Conservation (phyloP, 2,329 filamentous ascomycete genomes). For the Cladophialophora bantiana region DNA sequence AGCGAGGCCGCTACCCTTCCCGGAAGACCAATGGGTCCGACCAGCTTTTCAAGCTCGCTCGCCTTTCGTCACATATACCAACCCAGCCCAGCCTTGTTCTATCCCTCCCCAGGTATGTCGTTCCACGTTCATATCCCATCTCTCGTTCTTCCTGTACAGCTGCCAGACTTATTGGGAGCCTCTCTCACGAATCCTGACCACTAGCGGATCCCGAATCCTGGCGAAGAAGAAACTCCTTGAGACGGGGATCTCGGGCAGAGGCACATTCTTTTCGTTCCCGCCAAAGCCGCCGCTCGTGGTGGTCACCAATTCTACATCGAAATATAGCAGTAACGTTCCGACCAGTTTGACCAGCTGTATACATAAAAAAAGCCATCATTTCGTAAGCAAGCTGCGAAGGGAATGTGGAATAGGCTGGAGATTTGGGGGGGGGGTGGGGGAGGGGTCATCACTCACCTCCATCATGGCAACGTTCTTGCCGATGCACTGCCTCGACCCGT, state of each 20-base stretch:
- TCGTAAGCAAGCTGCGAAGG: background rate
- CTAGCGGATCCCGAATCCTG: background rate
- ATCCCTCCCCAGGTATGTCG: too few species aligned
- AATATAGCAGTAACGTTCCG: background rate
- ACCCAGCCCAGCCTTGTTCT: too few species aligned
- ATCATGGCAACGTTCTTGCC: constrained; percentile 20
- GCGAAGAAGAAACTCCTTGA: constrained; percentile 1
- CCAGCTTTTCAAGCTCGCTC: too few species aligned
- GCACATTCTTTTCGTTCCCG: background rate
- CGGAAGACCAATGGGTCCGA: too few species aligned
- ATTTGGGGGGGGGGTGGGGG: background rate
- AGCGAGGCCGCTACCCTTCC: too few species aligned
- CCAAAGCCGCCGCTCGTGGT: background rate
- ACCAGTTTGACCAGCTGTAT: background rate
- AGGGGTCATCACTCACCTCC: constrained; percentile 8
- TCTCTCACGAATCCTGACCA: background rate
- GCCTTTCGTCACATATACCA: too few species aligned
- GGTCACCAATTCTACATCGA: background rate
- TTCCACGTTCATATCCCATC: too few species aligned
- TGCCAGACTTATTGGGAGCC: background rate
- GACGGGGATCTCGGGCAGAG: background rate
- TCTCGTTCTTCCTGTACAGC: background rate
- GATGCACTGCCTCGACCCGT: constrained; percentile 16
- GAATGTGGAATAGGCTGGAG: background rate
- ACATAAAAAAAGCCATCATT: background rate